Conservation (phyloP, 2,329 filamentous ascomycete species). For the Paramyrothecium sp. region DNA sequence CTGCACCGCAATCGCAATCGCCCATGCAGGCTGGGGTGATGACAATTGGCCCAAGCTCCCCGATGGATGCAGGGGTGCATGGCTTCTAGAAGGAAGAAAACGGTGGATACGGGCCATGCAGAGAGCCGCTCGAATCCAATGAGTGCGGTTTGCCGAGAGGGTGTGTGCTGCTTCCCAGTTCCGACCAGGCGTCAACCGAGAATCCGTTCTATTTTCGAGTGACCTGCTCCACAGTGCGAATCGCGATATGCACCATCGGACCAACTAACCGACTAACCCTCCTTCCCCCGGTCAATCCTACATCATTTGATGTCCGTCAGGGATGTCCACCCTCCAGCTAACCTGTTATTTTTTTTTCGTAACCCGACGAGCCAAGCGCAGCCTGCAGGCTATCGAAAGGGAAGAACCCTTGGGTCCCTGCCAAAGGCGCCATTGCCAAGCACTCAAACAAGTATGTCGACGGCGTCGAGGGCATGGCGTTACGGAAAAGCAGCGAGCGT, state of each 20-base stretch:
- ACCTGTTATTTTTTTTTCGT: not conserved
- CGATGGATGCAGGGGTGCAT: constrained; percentile 23
- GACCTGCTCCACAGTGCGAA: constrained; percentile 26
- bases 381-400: not conserved
- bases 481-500: not conserved
- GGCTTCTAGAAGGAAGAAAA: constrained; percentile 25
- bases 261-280: not conserved
- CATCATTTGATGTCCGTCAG: not conserved
- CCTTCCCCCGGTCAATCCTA: not conserved
- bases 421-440: not conserved
- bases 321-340: not conserved
- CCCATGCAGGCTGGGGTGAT: not conserved
- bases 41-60: constrained; percentile 21
- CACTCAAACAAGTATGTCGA: not conserved
- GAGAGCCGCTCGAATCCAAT: constrained; percentile 4
- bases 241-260: not conserved
- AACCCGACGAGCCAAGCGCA: not conserved
- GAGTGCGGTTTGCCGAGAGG: constrained; percentile 21
- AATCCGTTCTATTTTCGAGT: constrained; percentile 33
- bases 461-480: not conserved
- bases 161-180: constrained; percentile 14
- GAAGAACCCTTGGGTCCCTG: not conserved
- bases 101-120: constrained; percentile 12
- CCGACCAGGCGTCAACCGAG: constrained; percentile 16
- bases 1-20: not conserved